phyloP scores from a whole-genome alignment of 192 early-diverging fungal species.

The Diversispora epigaea region DNA sequence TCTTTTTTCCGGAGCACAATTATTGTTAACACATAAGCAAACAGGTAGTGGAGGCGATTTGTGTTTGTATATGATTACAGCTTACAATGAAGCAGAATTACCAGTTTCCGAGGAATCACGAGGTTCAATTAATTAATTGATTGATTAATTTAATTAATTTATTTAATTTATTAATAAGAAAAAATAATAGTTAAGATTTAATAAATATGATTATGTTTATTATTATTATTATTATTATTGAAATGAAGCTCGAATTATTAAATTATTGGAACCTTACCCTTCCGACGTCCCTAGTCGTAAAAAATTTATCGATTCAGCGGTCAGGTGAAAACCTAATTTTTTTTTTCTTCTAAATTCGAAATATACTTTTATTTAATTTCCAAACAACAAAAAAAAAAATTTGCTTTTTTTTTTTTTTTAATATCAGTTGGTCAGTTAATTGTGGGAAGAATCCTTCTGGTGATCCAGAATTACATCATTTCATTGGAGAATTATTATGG shows the following conservation, averaged over 20 bases:
- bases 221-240: background rate
- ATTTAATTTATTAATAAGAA: background rate
- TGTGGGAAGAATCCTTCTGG: constrained; percentile 57
- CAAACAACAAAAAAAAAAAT: too few relatives aligned
- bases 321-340: constrained; percentile 41
- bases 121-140: constrained; percentile 41
- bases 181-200: too few relatives aligned
- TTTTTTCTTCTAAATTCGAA: background rate
- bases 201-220: background rate
- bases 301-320: constrained; percentile 52
- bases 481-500: constrained; percentile 65
- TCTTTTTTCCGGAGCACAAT: constrained; percentile 74
- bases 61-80: constrained; percentile 75
- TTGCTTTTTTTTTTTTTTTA: constrained; percentile 5
- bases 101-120: constrained; percentile 69
- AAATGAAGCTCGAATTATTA: constrained; percentile 55
- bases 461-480: constrained; percentile 75
- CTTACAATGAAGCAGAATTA: constrained; percentile 68
- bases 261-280: constrained; percentile 65
- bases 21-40: constrained; percentile 79
- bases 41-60: constrained; percentile 82
- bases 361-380: constrained; percentile 16
- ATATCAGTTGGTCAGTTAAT: constrained; percentile 60
- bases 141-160: background rate
- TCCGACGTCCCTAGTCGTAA: constrained; percentile 49